Evolutionary conservation across 306 rosid species (phyloP).

Genomic region (Lathyrus oleraceus): DNA sequence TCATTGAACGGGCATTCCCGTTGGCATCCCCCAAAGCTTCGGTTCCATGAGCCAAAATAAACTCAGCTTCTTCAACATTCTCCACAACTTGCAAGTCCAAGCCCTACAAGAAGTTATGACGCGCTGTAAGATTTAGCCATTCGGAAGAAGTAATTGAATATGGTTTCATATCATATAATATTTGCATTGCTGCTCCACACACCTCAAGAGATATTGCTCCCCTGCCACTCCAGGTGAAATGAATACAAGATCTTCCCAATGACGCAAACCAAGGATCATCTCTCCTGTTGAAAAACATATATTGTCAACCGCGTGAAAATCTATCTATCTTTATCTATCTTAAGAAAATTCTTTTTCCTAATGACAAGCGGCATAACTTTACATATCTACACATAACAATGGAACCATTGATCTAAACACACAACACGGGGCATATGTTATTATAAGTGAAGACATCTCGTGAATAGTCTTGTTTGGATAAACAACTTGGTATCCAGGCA

Average conservation of each 20-base stretch:
- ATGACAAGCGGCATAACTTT: neutral
- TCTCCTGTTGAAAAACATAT: constrained; percentile 54
- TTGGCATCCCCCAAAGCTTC: constrained; percentile 85
- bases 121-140: constrained; percentile 22
- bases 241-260: constrained; percentile 87
- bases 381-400: neutral
- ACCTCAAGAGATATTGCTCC: constrained; percentile 95
- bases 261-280: constrained; percentile 94
- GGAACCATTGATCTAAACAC: neutral
- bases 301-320: constrained; percentile 10
- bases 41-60: constrained; percentile 91
- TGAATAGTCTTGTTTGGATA: no score
- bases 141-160: constrained; percentile 21
- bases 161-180: constrained; percentile 24
- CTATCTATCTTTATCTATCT: neutral
- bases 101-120: constrained; percentile 54
- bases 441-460: neutral
- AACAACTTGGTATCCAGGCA: no score
- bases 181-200: constrained; percentile 21
- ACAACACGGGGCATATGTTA: neutral
- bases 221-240: constrained; percentile 84
- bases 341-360: neutral
- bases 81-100: constrained; percentile 79
- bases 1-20: constrained; percentile 62
- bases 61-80: constrained; percentile 77